Evolutionary conservation across 1,139 yeast species (phyloP).

Genomic region (Yamadazyma dendronema): DNA sequence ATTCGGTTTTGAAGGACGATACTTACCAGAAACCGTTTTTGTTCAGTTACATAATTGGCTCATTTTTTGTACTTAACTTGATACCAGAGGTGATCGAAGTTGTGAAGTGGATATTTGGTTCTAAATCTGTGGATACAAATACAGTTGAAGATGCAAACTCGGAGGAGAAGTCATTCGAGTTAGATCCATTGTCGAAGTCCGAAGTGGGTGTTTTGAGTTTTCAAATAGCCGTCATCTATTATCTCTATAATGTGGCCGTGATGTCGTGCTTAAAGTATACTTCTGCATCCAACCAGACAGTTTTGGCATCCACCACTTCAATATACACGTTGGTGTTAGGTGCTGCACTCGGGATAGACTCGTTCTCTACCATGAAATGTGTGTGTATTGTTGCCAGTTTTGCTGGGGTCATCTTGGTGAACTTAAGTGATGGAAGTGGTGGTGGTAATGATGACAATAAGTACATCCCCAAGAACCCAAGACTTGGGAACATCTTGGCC

Average conservation of each 20-base stretch:
- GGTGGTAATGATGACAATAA: constrained; percentile 17
- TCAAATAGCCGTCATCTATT: constrained; percentile 43
- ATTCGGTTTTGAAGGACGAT: constrained; percentile 46
- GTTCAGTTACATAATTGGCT: constrained; percentile 46
- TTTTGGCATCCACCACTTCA: constrained; percentile 51
- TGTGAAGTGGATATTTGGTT: background rate
- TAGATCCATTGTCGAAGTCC: constrained; percentile 19
- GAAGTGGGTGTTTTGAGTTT: constrained; percentile 38
- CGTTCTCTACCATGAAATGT: constrained; percentile 40
- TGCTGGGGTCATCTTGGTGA: constrained; percentile 48
- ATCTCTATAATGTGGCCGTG: constrained; percentile 36
- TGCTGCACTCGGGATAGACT: constrained; percentile 36
- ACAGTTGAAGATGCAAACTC: background rate
- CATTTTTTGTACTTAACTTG: constrained; percentile 44
- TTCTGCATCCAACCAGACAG: constrained; percentile 53
- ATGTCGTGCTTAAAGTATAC: constrained; percentile 47
- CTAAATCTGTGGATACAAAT: background rate
- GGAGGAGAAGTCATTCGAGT: constrained; percentile 9
- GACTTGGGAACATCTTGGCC: constrained; percentile 47
- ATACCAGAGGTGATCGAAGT: constrained; percentile 30
- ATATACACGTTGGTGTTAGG: constrained; percentile 51
- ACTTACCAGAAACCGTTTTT: constrained; percentile 49
- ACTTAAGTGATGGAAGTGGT: constrained; percentile 30
- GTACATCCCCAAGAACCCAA: constrained; percentile 37
- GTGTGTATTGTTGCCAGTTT: constrained; percentile 45